These are phyloP conservation scores for Thecaphora frezii DNA, from an alignment of 1,284 basidiomycete genomes.

Conservation along the genomic window DNA sequence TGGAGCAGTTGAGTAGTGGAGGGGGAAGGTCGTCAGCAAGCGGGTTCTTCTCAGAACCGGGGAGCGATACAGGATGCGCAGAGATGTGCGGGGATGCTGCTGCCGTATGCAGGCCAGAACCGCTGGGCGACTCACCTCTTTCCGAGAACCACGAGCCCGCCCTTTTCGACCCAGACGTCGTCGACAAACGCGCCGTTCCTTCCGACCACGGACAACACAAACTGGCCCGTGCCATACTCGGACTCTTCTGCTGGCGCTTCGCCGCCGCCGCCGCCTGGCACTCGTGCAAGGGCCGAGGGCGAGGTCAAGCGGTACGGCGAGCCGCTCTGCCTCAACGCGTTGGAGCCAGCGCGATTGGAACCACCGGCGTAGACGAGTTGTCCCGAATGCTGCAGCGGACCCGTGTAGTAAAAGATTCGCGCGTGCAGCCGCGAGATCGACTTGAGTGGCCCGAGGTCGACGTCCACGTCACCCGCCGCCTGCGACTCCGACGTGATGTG, in stretches of 20 bases:
- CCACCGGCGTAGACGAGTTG: background rate
- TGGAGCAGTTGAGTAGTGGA: background rate
- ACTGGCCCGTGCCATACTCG: slow-evolving; percentile 66
- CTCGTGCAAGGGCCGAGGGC: slow-evolving; percentile 25
- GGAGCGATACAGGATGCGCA: too few relatives aligned
- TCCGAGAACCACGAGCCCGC: slow-evolving; percentile 69
- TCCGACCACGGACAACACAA: slow-evolving; percentile 88
- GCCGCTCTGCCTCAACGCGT: slow-evolving; percentile 11
- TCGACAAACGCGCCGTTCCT: slow-evolving; percentile 98
- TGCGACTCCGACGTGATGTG: slow-evolving; percentile 40
- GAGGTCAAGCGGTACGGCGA: slow-evolving; percentile 30
- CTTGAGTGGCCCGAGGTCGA: slow-evolving; percentile 94
- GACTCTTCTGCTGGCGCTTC: slow-evolving; percentile 13
- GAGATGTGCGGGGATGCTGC: too few relatives aligned
- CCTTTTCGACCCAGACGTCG: slow-evolving; percentile 87
- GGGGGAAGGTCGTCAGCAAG: background rate
- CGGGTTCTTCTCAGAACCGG: too few relatives aligned
- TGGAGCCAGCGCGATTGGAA: slow-evolving; percentile 17
- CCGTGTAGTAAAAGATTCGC: slow-evolving; percentile 70
- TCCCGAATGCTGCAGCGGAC: slow-evolving; percentile 18
- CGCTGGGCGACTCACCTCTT: slow-evolving; percentile 24
- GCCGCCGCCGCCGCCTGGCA: slow-evolving; percentile 14
- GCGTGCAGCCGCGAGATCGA: slow-evolving; percentile 95
- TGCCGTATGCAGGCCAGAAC: too few relatives aligned
- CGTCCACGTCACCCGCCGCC: slow-evolving; percentile 65